phyloP scores from a whole-genome alignment of 2,329 filamentous ascomycete species.

The Pseudogymnoascus destructans region DNA sequence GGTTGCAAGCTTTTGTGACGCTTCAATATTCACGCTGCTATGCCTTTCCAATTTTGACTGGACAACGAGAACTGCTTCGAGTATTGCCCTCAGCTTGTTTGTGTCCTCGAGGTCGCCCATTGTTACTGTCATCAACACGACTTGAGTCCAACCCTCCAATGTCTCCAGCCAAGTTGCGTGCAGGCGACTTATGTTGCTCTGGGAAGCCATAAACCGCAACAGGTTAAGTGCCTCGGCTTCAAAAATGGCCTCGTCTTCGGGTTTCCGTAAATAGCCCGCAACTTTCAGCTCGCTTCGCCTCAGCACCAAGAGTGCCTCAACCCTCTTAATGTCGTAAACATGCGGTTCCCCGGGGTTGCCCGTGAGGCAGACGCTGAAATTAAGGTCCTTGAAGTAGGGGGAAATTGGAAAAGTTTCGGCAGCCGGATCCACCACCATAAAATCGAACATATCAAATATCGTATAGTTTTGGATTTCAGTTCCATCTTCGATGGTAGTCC shows the following conservation, averaged over 20 bases:
- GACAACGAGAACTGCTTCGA: conserved; percentile 77
- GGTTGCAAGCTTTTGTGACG: conserved; percentile 63
- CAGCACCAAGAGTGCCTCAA: conserved; percentile 60
- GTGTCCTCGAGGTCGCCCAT: conserved; percentile 65
- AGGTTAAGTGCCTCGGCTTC: conserved; percentile 48
- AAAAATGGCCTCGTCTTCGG: conserved; percentile 37
- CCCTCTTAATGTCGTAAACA: conserved; percentile 56
- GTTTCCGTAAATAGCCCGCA: conserved; percentile 35
- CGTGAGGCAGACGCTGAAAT: conserved; percentile 52
- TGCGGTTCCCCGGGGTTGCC: conserved; percentile 42
- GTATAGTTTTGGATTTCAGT: conserved; percentile 56
- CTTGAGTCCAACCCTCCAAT: conserved; percentile 70
- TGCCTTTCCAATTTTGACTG: conserved; percentile 76
- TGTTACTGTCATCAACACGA: conserved; percentile 72
- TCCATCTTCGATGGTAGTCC: conserved; percentile 52
- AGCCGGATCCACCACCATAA: conserved; percentile 48
- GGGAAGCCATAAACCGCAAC: conserved; percentile 45
- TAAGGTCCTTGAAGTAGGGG: conserved; percentile 49
- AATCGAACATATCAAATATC: conserved; percentile 89
- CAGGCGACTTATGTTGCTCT: conserved; percentile 51
- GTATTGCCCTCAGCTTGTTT: conserved; percentile 61
- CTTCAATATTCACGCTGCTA: conserved; percentile 52
- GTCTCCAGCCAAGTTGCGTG: conserved; percentile 43
- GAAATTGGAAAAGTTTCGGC: conserved; percentile 39
- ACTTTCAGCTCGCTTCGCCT: conserved; percentile 49